Base-by-base conservation (phyloP, 2,329 filamentous ascomycete genomes). In the Phyllosticta citribraziliensis region DNA sequence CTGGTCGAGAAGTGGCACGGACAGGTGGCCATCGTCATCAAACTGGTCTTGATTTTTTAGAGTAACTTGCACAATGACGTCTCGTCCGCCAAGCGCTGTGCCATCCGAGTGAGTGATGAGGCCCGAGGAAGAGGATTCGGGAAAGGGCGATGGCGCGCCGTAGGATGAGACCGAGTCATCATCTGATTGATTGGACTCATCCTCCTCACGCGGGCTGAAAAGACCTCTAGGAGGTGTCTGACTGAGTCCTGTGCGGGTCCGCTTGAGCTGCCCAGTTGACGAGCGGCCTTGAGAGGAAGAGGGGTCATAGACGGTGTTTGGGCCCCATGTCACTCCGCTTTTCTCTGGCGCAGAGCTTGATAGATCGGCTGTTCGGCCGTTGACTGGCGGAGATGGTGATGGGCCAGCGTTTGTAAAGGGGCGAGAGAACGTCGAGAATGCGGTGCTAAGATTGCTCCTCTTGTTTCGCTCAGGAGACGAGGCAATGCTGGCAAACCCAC, bases 1-100 rank as follows among this genome's bases (percentile, higher is more conserved):
- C 53, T 74, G 73, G 52, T 84, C 77, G 5, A 85, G 71, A 20
- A 86, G 70, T 12, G 80, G 75, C 19, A 75, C 70, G 58, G 75
- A 75, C 2, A 76, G 70, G 57, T 74, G 71, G 12, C 75, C 77
- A 62, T 82, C 79, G 40, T 79, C 76, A 61, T 82, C 79, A 65
- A 87, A 87, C 40, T 77, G 74, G 60, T 78, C 75, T 63, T 81
- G 79, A 57, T 85, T 84, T 65, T 82, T 83, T 25, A 84, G 72
- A 75, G 72, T 61, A 12, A 61, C 59, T 30, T 57, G 59, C 2
- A 61, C 40, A 27, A 40, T 61, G 47, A 33, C 54, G 10, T 47
- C 59, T n/a, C 40, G 17, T 47, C 40, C 40, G 17, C 14, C 40
- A n/a, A 47, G 27, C n/a, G 58, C 5, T 19, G 17, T 57, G 47